These are phyloP conservation scores for Cystobasidium slooffiae DNA, from an alignment of 1,284 basidiomycete species.

Conservation along the genomic window DNA sequence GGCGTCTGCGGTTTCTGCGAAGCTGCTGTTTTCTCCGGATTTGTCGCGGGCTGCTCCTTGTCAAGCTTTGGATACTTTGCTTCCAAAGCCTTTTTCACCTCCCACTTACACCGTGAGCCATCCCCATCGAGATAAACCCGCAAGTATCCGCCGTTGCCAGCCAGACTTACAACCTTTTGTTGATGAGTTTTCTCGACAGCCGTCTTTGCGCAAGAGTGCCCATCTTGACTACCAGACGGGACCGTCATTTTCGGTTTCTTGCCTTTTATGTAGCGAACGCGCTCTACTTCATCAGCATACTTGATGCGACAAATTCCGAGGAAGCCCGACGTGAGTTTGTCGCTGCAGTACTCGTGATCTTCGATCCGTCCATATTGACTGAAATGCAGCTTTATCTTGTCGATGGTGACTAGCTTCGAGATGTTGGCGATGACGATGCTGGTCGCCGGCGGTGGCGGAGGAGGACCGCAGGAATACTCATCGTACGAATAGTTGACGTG, in stretches of 20 bases:
- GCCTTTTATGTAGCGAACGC: constrained; percentile 44
- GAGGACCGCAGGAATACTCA: constrained; percentile 70
- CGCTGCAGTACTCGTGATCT: constrained; percentile 78
- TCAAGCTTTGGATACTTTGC: background rate
- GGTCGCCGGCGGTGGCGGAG: constrained; percentile 68
- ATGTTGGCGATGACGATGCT: constrained; percentile 75
- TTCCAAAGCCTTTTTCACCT: background rate
- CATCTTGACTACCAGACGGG: constrained; percentile 54
- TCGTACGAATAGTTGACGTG: constrained; percentile 67
- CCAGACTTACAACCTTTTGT: constrained; percentile 56
- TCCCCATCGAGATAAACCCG: constrained; percentile 30
- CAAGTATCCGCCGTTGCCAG: constrained; percentile 53
- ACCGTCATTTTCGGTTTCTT: constrained; percentile 43
- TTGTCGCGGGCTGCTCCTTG: background rate
- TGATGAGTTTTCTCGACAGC: constrained; percentile 58
- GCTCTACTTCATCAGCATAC: constrained; percentile 61
- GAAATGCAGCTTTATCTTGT: constrained; percentile 72
- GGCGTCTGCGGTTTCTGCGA: background rate
- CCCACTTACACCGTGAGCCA: background rate
- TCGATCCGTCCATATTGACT: constrained; percentile 69
- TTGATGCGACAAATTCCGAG: constrained; percentile 81
- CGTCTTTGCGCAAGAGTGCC: constrained; percentile 53
- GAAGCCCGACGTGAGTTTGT: constrained; percentile 76
- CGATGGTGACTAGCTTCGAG: constrained; percentile 71
- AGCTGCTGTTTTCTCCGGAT: background rate